These are phyloP conservation scores for Porodaedalea pini DNA, from an alignment of 1,284 basidiomycete species.

Conservation along the genomic window DNA sequence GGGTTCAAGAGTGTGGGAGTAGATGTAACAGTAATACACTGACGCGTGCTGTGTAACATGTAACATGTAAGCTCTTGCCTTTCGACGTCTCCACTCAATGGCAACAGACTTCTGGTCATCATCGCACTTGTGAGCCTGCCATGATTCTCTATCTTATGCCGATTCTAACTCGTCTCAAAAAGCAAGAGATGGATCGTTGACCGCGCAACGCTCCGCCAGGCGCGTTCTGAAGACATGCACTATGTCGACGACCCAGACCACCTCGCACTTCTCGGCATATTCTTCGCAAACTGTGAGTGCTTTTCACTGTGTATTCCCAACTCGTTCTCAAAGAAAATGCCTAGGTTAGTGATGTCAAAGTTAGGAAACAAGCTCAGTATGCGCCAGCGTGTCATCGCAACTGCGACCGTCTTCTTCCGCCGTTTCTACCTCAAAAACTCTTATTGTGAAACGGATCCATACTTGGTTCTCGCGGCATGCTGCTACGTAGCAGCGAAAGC, in stretches of 20 bases:
- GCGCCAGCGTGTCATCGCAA: constrained; percentile 88
- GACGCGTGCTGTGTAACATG: too few relatives aligned
- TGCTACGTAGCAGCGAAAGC: constrained; percentile 96
- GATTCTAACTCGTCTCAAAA: background rate
- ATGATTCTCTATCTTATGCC: background rate
- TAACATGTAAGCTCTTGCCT: too few relatives aligned
- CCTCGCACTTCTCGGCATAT: constrained; percentile 78
- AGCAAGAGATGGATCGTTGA: constrained; percentile 90
- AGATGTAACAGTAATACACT: too few relatives aligned
- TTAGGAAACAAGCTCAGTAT: constrained; percentile 83
- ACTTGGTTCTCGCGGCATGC: constrained; percentile 89
- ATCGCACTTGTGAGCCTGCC: constrained; percentile 35
- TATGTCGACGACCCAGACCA: constrained; percentile 74
- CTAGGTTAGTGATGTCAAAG: constrained; percentile 69
- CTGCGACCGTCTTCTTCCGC: constrained; percentile 90
- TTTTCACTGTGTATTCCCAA: background rate
- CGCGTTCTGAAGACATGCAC: constrained; percentile 71
- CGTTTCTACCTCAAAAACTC: constrained; percentile 93
- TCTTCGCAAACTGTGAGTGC: constrained; percentile 76
- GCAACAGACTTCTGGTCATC: constrained; percentile 42
- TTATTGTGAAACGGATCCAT: constrained; percentile 92
- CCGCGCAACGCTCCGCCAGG: constrained; percentile 65
- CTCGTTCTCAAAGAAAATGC: background rate
- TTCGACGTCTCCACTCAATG: constrained; percentile 29
- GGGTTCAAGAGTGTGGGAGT: too few relatives aligned